phyloP scores from a whole-genome alignment of 306 rosid species.

The Begonia peltatifolia region DNA sequence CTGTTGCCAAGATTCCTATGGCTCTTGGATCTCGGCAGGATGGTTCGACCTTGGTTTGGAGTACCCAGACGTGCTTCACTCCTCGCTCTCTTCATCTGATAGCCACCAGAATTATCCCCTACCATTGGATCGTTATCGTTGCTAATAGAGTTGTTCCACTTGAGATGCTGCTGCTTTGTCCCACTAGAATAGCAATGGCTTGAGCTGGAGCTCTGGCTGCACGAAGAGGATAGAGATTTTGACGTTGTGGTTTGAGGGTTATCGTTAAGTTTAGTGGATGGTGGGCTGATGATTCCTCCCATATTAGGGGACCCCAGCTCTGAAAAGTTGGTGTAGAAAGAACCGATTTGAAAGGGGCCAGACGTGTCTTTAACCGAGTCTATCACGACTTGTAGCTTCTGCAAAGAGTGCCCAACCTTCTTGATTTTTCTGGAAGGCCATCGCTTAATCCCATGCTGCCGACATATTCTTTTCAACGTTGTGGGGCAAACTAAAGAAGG shows the following conservation, averaged over 20 bases:
- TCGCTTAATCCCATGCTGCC: constrained; percentile 87
- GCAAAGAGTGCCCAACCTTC: constrained; percentile 94
- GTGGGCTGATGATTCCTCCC: constrained; percentile 24
- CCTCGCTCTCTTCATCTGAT: constrained; percentile 41
- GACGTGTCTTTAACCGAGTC: constrained; percentile 89
- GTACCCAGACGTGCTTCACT: constrained; percentile 54
- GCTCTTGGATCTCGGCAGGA: constrained; percentile 47
- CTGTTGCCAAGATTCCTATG: constrained; percentile 34
- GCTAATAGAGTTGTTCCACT: constrained; percentile 13
- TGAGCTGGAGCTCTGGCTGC: constrained; percentile 64
- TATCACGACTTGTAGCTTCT: constrained; percentile 77
- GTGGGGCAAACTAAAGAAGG: constrained; percentile 70
- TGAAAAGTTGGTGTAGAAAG: constrained; percentile 68
- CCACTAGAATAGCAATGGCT: constrained; percentile 68
- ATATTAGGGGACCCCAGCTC: constrained; percentile 59
- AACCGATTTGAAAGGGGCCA: constrained; percentile 66
- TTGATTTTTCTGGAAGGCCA: constrained; percentile 98
- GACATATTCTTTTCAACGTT: constrained; percentile 86
- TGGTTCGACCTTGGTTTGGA: constrained; percentile 19
- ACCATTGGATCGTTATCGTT: constrained; percentile 31
- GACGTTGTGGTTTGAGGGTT: constrained; percentile 40
- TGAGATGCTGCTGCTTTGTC: constrained; percentile 26
- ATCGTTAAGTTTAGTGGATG: constrained; percentile 36
- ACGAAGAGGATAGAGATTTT: constrained; percentile 49
- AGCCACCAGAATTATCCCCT: constrained; percentile 24